Conservation (phyloP, 192 early-diverging fungal species). For the Entrophospora sp. region DNA sequence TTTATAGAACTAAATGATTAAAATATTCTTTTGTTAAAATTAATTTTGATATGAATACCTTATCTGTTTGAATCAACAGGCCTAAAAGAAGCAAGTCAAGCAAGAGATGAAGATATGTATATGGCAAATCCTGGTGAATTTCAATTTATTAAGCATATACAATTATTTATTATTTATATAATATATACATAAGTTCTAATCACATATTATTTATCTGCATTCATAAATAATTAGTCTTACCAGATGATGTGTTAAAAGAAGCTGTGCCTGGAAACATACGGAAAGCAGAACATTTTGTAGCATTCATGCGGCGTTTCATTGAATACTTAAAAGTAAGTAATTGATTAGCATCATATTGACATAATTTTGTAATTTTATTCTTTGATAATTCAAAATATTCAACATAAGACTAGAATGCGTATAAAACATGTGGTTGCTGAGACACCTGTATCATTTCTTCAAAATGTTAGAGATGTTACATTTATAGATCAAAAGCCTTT, state of each 20-base stretch:
- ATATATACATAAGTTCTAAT: not conserved
- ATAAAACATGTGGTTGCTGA: constrained; percentile 98
- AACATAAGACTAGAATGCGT: constrained; percentile 77
- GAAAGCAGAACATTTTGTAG: constrained; percentile 96
- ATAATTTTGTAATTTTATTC: too few species aligned
- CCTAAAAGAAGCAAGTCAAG: constrained; percentile 59
- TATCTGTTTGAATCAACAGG: too few species aligned
- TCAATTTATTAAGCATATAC: not conserved
- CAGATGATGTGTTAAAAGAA: constrained; percentile 86
- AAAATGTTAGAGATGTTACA: constrained; percentile 90
- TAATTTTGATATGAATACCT: too few species aligned
- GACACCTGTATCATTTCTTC: constrained; percentile 85
- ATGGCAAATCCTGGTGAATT: constrained; percentile 77
- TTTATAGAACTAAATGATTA: too few species aligned
- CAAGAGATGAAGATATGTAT: constrained; percentile 75
- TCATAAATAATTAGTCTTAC: constrained; percentile 48
- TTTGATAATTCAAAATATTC: too few species aligned
- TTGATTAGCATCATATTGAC: not conserved
- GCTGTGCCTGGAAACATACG: constrained; percentile 97
- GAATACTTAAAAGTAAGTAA: constrained; percentile 84
- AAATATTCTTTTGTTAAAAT: too few species aligned
- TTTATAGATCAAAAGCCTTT: constrained; percentile 92
- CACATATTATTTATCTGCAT: not conserved
- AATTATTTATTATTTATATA: not conserved
- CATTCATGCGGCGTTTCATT: constrained; percentile 89